Evolutionary conservation across 257 asterid genomes (phyloP).

Genomic region (Solanum commersonii): DNA sequence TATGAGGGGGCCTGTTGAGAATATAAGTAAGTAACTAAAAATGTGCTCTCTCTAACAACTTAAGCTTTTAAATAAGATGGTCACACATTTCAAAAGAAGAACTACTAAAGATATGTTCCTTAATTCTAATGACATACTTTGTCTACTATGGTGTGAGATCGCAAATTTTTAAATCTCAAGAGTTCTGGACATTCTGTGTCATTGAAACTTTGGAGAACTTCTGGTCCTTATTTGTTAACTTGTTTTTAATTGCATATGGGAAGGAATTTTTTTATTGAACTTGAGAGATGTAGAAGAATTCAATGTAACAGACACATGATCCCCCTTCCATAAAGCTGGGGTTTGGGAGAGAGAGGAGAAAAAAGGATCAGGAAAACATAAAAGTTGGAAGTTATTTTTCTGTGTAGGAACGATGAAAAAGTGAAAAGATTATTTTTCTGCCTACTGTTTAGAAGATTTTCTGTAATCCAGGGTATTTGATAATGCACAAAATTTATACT

Average conservation of each 20-base stretch:
- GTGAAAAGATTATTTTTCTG: background rate
- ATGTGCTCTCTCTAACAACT: background rate
- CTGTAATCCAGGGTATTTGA: background rate
- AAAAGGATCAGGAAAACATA: background rate
- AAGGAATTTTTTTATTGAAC: background rate
- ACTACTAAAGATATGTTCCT: background rate
- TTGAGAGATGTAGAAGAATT: background rate
- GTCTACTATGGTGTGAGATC: background rate
- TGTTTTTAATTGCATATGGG: background rate
- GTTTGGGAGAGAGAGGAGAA: too few species aligned
- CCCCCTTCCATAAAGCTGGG: background rate
- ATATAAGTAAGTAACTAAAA: background rate
- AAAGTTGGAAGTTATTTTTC: background rate
- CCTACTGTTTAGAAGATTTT: background rate
- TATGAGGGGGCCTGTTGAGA: background rate
- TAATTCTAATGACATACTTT: background rate
- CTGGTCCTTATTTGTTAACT: background rate
- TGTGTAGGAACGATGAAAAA: background rate
- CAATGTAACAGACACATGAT: background rate
- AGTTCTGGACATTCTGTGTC: background rate
- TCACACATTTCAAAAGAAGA: background rate
- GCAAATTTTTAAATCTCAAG: background rate
- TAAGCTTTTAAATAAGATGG: background rate
- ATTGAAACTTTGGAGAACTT: background rate
- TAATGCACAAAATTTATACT: background rate